These are phyloP conservation scores for Nannochloris sp. DNA, from an alignment of 139 green algal genomes.

Conservation along the genomic window DNA sequence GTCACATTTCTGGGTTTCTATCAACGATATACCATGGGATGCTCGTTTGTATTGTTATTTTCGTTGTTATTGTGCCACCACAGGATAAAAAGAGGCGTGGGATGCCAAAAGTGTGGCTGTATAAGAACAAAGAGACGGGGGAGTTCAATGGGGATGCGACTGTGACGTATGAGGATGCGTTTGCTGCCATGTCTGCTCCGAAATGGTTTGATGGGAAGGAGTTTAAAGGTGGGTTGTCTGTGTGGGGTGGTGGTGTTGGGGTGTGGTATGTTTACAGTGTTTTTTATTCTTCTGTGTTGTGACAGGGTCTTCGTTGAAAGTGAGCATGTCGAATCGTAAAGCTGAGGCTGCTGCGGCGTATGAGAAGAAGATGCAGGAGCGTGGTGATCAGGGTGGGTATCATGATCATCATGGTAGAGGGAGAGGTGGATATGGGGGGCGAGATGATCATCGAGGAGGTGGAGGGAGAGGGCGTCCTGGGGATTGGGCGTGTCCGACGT, in stretches of 20 bases:
- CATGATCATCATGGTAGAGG: background rate
- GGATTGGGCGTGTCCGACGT: conserved; percentile 72
- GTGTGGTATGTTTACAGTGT: too few species aligned
- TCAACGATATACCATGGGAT: too few species aligned
- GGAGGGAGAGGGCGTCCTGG: conserved; percentile 16
- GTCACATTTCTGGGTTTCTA: too few species aligned
- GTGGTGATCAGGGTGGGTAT: conserved; percentile 9
- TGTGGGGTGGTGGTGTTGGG: background rate
- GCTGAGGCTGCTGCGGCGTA: conserved; percentile 15
- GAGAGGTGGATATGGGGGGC: conserved; percentile 12
- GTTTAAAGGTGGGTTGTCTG: conserved; percentile 44
- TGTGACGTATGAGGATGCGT: conserved; percentile 71
- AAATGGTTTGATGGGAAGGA: conserved; percentile 83
- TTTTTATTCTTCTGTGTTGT: background rate
- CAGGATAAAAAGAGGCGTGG: conserved; percentile 10
- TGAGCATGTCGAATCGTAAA: conserved; percentile 18
- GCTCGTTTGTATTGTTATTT: background rate
- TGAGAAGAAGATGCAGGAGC: conserved; percentile 11
- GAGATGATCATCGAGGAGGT: background rate
- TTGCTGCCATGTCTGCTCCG: conserved; percentile 59
- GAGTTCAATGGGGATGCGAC: conserved; percentile 74
- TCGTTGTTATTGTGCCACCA: background rate
- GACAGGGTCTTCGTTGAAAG: conserved; percentile 13
- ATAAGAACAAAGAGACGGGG: conserved; percentile 61
- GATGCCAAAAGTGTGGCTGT: conserved; percentile 38